These are phyloP conservation scores for Apocynum venetum DNA, from an alignment of 257 asterid genomes.

Conservation along the genomic window DNA sequence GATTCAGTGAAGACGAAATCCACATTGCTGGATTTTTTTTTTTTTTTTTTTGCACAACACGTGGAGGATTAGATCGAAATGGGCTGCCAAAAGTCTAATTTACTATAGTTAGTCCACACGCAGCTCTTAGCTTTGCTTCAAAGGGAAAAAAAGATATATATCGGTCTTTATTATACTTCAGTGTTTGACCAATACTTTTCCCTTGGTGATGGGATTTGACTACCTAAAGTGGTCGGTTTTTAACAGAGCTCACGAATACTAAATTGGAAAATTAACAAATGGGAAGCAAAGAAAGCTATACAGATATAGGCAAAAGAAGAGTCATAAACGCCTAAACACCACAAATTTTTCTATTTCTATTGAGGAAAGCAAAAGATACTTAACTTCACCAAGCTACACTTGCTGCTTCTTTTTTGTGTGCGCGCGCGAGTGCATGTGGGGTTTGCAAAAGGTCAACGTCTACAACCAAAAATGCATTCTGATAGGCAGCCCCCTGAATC, in stretches of 20 bases:
- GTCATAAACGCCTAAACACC: slow-evolving; percentile 15
- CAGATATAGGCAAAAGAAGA: slow-evolving; percentile 22
- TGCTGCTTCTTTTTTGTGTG: neutral
- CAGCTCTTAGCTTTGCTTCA: slow-evolving; percentile 28
- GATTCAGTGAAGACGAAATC: neutral
- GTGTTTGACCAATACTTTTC: slow-evolving; percentile 17
- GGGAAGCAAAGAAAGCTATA: slow-evolving; percentile 8
- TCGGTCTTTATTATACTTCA: neutral
- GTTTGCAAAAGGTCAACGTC: slow-evolving; percentile 24
- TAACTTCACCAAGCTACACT: slow-evolving; percentile 16
- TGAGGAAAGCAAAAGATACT: slow-evolving; percentile 16
- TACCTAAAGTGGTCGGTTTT: slow-evolving; percentile 17
- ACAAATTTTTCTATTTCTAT: too few species aligned
- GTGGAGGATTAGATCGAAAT: slow-evolving; percentile 19
- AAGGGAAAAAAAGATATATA: slow-evolving; percentile 10
- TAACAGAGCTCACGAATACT: slow-evolving; percentile 10
- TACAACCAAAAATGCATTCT: slow-evolving; percentile 15
- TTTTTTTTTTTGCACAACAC: slow-evolving; percentile 11
- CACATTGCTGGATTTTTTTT: neutral
- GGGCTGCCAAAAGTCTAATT: slow-evolving; percentile 13
- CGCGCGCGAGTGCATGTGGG: neutral
- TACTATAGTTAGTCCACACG: slow-evolving; percentile 5
- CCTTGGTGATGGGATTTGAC: slow-evolving; percentile 29
- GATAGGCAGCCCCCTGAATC: slow-evolving; percentile 13
- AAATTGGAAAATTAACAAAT: slow-evolving; percentile 25